Conservation (phyloP, 75 land plant species). For the Pinus albicaulis region DNA sequence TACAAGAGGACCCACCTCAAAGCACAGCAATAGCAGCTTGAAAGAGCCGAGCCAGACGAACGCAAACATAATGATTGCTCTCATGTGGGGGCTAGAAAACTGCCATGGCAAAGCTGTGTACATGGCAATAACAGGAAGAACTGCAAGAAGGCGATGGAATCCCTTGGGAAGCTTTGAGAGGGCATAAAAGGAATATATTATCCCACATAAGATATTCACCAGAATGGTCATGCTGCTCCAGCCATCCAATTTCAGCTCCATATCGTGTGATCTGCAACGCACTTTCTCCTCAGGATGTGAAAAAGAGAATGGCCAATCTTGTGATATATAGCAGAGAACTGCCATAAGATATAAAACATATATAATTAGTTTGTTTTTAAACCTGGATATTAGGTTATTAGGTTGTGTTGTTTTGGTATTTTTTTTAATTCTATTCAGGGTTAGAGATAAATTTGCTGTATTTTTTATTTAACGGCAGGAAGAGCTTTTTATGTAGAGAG, state of each 20-base stretch:
- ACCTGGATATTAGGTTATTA: too few species aligned
- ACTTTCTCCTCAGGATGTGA: not conserved
- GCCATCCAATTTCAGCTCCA: too few species aligned
- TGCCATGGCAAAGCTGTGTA: slow-evolving; percentile 28
- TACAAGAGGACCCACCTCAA: slow-evolving; percentile 48
- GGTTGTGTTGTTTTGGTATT: too few species aligned
- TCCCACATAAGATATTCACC: not conserved
- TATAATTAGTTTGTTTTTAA: too few species aligned
- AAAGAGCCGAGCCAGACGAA: slow-evolving; percentile 62
- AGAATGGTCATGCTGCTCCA: too few species aligned
- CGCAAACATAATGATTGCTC: slow-evolving; percentile 37
- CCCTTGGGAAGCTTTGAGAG: slow-evolving; percentile 39
- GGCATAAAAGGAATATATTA: slow-evolving; percentile 18
- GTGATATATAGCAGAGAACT: too few species aligned
- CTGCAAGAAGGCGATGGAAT: slow-evolving; percentile 27
- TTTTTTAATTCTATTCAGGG: too few species aligned
- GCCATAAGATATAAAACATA: too few species aligned
- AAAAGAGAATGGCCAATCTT: too few species aligned
- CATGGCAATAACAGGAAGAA: slow-evolving; percentile 49
- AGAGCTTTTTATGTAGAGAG: too few species aligned
- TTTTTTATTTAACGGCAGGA: too few species aligned
- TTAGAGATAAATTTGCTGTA: too few species aligned
- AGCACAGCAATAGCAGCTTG: slow-evolving; percentile 71
- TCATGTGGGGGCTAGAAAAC: slow-evolving; percentile 27
- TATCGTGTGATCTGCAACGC: not conserved